A percentile compares a stretch with the other conserved stretches of the same genome.
Conservation (phyloP, 495 filamentous ascomycete species). For the Hyaloscypha finlandica region DNA sequence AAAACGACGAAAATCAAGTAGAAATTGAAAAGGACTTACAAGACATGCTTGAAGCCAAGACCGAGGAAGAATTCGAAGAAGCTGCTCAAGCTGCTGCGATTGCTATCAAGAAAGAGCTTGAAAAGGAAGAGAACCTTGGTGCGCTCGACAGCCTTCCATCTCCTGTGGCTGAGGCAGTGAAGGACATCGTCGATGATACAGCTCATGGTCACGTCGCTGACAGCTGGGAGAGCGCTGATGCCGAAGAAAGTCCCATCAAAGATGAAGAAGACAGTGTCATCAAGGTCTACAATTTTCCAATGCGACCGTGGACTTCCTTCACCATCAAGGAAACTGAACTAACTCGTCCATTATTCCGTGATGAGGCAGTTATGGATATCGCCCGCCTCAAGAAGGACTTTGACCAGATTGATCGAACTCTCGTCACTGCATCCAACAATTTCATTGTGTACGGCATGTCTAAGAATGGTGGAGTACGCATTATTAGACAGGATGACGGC, state of each 20-base stretch:
- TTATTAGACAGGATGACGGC: slow-evolving; percentile 93
- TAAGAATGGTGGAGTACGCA: slow-evolving; percentile 85
- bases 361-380: slow-evolving; percentile 80
- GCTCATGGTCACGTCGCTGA: slow-evolving; percentile 58
- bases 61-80: slow-evolving; percentile 48
- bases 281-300: slow-evolving; percentile 89
- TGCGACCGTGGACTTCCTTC: slow-evolving; percentile 93
- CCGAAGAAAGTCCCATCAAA: slow-evolving; percentile 68
- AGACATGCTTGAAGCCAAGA: slow-evolving; percentile 43
- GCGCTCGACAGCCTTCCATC: slow-evolving; percentile 49
- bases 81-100: slow-evolving; percentile 47
- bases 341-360: slow-evolving; percentile 40
- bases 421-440: slow-evolving; percentile 84
- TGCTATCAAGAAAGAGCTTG: slow-evolving; percentile 57
- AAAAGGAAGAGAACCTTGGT: slow-evolving; percentile 54
- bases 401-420: slow-evolving; percentile 91
- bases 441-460: slow-evolving; percentile 93
- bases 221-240: slow-evolving; percentile 74
- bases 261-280: slow-evolving; percentile 68
- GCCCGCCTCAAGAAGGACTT: slow-evolving; percentile 95
- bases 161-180: slow-evolving; percentile 56
- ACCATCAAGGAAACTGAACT: slow-evolving; percentile 47
- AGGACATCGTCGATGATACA: slow-evolving; percentile 60
- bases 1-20: slow-evolving; percentile 49
- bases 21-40: slow-evolving; percentile 48